Base-by-base conservation (phyloP, 2,329 filamentous ascomycete genomes). In the Scytalidium sp. region DNA sequence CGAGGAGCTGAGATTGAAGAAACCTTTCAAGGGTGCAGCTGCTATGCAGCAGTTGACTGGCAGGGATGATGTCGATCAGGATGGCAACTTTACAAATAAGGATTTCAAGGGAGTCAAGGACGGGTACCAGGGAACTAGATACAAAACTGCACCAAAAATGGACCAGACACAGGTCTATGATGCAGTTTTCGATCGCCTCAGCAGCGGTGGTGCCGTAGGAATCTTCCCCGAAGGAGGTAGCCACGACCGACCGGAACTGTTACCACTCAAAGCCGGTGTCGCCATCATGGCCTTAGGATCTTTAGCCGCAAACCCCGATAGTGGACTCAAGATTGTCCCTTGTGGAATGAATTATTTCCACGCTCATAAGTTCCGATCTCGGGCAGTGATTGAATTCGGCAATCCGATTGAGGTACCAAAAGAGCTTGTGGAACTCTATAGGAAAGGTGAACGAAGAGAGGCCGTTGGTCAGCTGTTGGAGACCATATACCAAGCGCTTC, bases 341-440 rank as follows among this genome's bases (percentile, higher is more conserved):
- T 92, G 94, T 46, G 93, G 93, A 61, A 97, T 99, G 93, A 99
- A 99, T 70, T 99, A 99, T 71, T 99, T 99, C 72, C 93, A 97
- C 70, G 89, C 93, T 0, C 93, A 99, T 78, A 99, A 97, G 69
- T 99, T 99, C 71, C 87, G 93, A 42, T 97, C 93, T 56, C 83
- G 94, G 65, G 94, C 93, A 29, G 93, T 99, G 3, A 85, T 97
- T 52, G 94, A 99, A 65, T 99, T 97, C 61, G 94, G 94, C 8
- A 85, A 83, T 21, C 91, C 94, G 0, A 85, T 97, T 55, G 88
- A 96, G 57, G 84, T 97, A 9, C 87, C 91, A 1, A 75, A 76
- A 19, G 88, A 96, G 62, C 73, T 97, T 27, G 90, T 97, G 4
- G 80, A 92, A 54, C 84, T 90, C 69, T 97, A 96, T 72, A 87